Evolutionary conservation across 129 eudicot genomes (phyloP), one percentile per base, ranked within the genome.

Genomic region (Artemisia tridentata): DNA sequence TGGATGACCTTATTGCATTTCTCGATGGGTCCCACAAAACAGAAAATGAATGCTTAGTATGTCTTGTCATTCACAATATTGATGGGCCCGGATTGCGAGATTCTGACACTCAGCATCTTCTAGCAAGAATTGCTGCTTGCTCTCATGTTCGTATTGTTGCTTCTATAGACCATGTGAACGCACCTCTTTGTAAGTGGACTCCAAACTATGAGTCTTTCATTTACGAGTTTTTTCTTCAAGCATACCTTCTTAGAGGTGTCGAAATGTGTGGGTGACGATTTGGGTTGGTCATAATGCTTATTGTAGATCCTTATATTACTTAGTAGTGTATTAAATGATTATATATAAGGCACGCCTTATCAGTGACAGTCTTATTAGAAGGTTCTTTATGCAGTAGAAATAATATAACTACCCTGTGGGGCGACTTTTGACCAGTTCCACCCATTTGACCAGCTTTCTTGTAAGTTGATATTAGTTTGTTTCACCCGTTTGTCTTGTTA

Each of bases 21-120:
- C 91, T 93, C 12, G 90, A 93, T 73, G 92, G 82, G 73, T 77
- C 91, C 46, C 84, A 82, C 15, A 13, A 21, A 60, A 80, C 86
- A 58, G 92, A 79, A 68, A 52, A 73, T 38, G 95, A 83, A 34
- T 80, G 68, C 47, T 76, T 79, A 60, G 75, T 87, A 11, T 93
- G 96, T 80, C 81, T 93, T 58, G 65, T 89, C 5, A 79, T 89
- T 69, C 96, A 93, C 80, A 93, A 89, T 68, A 93, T 93, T 51
- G 98, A 93, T 63, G 98, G 98, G 53, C 98, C 96, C 54, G 98
- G 84, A 9, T 77, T 89, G 80, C 90, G 98, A 47, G 99, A 90
- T 79, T 69, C 99, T 1, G 96, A 93, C 64, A 76, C 84, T 70
- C 98, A 93, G 56, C 96, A 93, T 58, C 79, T 71, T 79, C 88